phyloP scores from a whole-genome alignment of 768 basidiomycete genomes.

The Termitomyces titanicus region DNA sequence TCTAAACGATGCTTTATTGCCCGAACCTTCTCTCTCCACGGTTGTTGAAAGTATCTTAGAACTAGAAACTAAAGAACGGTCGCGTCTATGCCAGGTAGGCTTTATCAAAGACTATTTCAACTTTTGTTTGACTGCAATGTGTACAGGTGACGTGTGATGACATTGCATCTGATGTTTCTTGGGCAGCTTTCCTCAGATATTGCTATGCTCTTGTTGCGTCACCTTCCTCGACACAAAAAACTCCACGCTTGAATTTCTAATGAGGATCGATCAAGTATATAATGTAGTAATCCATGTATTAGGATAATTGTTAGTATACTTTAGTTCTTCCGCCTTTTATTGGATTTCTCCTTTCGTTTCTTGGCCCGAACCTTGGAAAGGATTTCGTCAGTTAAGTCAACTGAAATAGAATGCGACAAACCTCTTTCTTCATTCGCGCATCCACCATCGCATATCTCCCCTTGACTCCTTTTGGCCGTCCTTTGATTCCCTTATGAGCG shows the following conservation, averaged over 20 bases:
- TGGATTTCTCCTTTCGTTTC: slow-evolving; percentile 75
- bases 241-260: neutral
- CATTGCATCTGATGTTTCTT: slow-evolving; percentile 31
- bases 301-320: neutral
- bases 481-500: slow-evolving; percentile 83
- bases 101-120: neutral
- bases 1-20: slow-evolving; percentile 1
- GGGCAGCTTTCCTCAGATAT: slow-evolving; percentile 34
- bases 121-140: slow-evolving; percentile 1
- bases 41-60: slow-evolving; percentile 50
- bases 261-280: neutral
- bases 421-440: slow-evolving; percentile 91
- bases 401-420: slow-evolving; percentile 24
- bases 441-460: slow-evolving; percentile 96
- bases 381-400: slow-evolving; percentile 9
- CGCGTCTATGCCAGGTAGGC: slow-evolving; percentile 52
- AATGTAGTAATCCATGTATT: neutral
- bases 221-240: neutral
- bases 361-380: slow-evolving; percentile 67
- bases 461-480: slow-evolving; percentile 93
- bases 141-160: slow-evolving; percentile 45
- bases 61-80: slow-evolving; percentile 49
- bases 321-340: slow-evolving; percentile 48
- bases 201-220: slow-evolving; percentile 36
- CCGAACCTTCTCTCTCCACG: slow-evolving; percentile 14